These are phyloP conservation scores for Scheffersomyces quercinus DNA, from an alignment of 1,139 yeast species.

Conservation along the genomic window DNA sequence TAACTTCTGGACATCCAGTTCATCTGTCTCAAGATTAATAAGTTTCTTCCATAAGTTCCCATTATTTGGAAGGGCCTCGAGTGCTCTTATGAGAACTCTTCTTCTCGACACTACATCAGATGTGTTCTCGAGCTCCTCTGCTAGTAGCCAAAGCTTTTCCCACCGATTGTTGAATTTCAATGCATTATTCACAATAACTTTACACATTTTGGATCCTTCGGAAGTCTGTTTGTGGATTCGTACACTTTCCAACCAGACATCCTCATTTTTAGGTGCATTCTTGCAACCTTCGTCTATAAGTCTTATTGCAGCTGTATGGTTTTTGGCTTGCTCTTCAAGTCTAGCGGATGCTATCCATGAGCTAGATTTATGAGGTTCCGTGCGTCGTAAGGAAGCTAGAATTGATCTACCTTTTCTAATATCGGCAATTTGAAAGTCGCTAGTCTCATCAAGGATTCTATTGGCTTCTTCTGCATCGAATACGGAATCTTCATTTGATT, in stretches of 20 bases:
- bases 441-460: constrained; percentile 5
- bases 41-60: constrained; percentile 54
- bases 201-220: constrained; percentile 42
- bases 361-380: constrained; percentile 72
- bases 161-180: constrained; percentile 58
- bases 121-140: constrained; percentile 58
- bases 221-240: constrained; percentile 57
- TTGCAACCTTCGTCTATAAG: constrained; percentile 74
- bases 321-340: constrained; percentile 67
- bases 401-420: constrained; percentile 58
- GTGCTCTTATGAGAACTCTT: constrained; percentile 60
- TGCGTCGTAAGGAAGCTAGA: constrained; percentile 65
- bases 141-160: constrained; percentile 70
- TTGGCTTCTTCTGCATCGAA: constrained; percentile 3
- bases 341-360: constrained; percentile 92
- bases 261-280: constrained; percentile 64
- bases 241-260: constrained; percentile 81
- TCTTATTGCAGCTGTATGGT: constrained; percentile 55
- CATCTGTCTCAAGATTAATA: constrained; percentile 46
- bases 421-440: constrained; percentile 42
- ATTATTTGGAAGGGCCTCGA: constrained; percentile 52
- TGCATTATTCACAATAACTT: constrained; percentile 65
- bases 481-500: not conserved
- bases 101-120: constrained; percentile 50
- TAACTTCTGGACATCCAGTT: constrained; percentile 52